Evolutionary conservation across 2,329 filamentous ascomycete species (phyloP), one percentile per base, ranked within the genome.

Genomic region (Cryphonectria carpinicola): DNA sequence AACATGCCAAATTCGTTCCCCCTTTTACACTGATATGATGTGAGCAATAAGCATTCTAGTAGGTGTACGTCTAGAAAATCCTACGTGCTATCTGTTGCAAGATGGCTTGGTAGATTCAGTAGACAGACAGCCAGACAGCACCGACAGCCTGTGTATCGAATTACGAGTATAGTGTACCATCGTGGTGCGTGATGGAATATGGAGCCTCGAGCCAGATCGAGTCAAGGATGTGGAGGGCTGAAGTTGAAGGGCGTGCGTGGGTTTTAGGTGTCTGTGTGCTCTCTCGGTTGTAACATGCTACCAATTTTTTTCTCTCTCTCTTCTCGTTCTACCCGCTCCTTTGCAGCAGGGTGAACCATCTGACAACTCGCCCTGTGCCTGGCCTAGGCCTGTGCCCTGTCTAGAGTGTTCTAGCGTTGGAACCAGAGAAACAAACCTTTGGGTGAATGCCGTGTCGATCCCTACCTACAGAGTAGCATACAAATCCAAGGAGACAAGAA

Each of bases 151-250:
- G 43, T n/a, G 46, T n/a, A 11, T 49, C 46, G 22, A 49, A n/a
- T n/a, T 49, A 49, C 46, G 7, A n/a, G 32, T 49, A 22, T 22
- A n/a, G 46, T n/a, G 46, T 49, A 11, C 46, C 46, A 49, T n/a
- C 7, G 22, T 49, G 22, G 46, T 49, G 46, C n/a, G 22, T 11
- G 17, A 22, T 10, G n/a, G 46, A 13, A 19, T 35, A 32, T 14
- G 54, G 54, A 58, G 28, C 54, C 28, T 6, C 25, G 46, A n/a
- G 28, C 54, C 54, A 19, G 54, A 32, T 58, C 25, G 25, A 32
- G 28, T 39, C 32, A n/a, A 61, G 61, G 61, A 25, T 46, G 61
- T 25, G 25, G 61, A 28, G 61, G 61, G 61, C 37, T 64, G 61
- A 64, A 46, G 61, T 46, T 41, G 32, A 64, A 64, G 61, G 37